Base-by-base conservation (phyloP, 768 basidiomycete genomes). In the Phylloporus scabripes region DNA sequence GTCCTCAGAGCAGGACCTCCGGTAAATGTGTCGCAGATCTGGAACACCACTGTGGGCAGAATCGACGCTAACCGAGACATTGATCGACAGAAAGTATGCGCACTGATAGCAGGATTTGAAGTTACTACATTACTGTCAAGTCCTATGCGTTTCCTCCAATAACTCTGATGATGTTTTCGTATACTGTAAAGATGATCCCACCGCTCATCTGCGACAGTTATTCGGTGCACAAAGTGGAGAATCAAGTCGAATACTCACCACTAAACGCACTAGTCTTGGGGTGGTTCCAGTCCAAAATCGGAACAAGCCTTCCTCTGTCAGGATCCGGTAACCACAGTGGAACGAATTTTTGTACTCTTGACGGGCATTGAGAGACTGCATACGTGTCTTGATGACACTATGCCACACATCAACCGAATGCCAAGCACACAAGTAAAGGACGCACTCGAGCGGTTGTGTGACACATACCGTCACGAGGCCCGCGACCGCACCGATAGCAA, bases 211-310 rank as follows among this genome's bases (percentile, higher is more conserved):
- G 56, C 17, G 37, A n/a, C 9, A 46, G 32, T 46, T 10, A 41
- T 48, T 46, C 21, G 24, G 32, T 41, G 36, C 12, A 42, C 34
- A 31, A 44, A 23, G 26, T 15, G 24, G 11, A 29, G 34, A 43
- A 24, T 1, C 15, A 52, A 28, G 21, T 17, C 17, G 10, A 21
- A 17, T 12, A 72, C 87, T 68, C 59, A 92, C 87, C 62, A 95
- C 85, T 42, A 99, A 66, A 24, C 96, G 77, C 7, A 81, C 80
- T 23, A 99, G 67, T 52, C 95, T 73, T 0, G 96, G 96, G 4
- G 94, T 95, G 7, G 95, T 92, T 2, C 96, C 96, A 3, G 87
- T 89, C 96, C 96, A 99, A 69, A 99, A 96, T 42, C 87, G 78
- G n/a, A 81, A 59, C 7, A 96, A 56, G 2, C 96, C 96, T 61